Evolutionary conservation across 768 basidiomycete genomes (phyloP).

Genomic region (Pulveroboletus sp.): DNA sequence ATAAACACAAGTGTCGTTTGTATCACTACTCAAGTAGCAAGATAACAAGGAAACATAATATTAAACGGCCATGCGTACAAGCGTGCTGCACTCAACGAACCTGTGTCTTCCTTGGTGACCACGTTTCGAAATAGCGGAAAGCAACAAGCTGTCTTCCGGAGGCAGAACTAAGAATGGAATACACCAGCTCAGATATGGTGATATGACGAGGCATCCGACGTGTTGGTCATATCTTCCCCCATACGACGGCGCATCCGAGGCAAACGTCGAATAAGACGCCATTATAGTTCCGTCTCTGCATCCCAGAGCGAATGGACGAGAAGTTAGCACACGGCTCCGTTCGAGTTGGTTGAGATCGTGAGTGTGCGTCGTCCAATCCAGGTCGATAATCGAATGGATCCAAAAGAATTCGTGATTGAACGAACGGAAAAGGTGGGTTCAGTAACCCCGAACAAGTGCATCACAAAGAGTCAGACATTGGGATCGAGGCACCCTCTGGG

Average conservation of each 20-base stretch:
- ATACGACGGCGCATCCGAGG: too few species aligned
- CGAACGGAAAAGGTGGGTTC: background rate
- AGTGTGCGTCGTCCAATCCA: background rate
- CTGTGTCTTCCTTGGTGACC: background rate
- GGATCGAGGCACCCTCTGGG: too few species aligned
- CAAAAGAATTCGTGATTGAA: background rate
- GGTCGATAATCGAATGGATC: background rate
- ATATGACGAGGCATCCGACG: background rate
- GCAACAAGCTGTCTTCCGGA: background rate
- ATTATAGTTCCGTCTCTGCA: background rate
- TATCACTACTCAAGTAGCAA: constrained; percentile 13
- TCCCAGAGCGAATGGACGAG: background rate
- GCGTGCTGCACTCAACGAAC: background rate
- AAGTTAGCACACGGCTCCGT: background rate
- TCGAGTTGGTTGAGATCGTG: background rate
- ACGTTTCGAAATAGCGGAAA: background rate
- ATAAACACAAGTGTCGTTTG: constrained; percentile 15
- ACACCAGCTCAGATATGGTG: background rate
- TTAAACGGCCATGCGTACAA: background rate
- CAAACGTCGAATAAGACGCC: too few species aligned
- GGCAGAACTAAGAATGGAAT: background rate
- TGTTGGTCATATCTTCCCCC: too few species aligned
- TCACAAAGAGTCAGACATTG: too few species aligned
- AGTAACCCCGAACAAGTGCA: too few species aligned
- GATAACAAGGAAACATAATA: constrained; percentile 3